Conservation (phyloP, 805 yeast genomes). For the Candida pseudoglaebosa region DNA sequence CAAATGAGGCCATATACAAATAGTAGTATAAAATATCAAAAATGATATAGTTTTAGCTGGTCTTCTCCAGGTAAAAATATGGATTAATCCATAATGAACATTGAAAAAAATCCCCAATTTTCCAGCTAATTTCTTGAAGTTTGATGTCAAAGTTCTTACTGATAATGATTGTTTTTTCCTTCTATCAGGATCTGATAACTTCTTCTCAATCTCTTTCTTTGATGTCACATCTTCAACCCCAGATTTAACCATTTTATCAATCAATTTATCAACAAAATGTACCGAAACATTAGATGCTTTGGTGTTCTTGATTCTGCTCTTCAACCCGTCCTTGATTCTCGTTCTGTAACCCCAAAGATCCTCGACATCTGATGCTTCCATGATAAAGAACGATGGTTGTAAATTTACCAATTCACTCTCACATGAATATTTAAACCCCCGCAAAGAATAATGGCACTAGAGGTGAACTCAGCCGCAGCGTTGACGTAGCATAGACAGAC, state of each 20-base stretch:
- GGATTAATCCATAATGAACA: conserved; percentile 57
- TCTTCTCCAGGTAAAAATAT: conserved; percentile 67
- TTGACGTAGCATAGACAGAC: no score
- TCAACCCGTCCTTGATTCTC: conserved; percentile 24
- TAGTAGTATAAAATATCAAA: conserved; percentile 57
- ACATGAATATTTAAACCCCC: no score
- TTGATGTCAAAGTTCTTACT: conserved; percentile 49
- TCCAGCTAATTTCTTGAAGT: conserved; percentile 53
- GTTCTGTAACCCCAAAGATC: conserved; percentile 6
- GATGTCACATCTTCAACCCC: conserved; percentile 47
- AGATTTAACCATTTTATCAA: conserved; percentile 51
- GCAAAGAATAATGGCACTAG: no score
- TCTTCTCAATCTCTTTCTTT: conserved; percentile 39
- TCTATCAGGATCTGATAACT: conserved; percentile 44
- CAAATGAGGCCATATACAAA: conserved; percentile 69
- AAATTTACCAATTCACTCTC: neutral
- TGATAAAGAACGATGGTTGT: neutral
- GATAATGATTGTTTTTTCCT: conserved; percentile 52
- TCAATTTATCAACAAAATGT: conserved; percentile 56
- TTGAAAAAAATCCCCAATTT: conserved; percentile 55
- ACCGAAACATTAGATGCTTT: conserved; percentile 13
- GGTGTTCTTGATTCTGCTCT: conserved; percentile 20
- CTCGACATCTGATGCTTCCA: neutral
- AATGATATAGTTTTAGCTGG: conserved; percentile 66
- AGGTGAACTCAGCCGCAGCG: no score